These are phyloP conservation scores for Neonectria punicea DNA, from an alignment of 2,329 filamentous ascomycete species.

Conservation along the genomic window DNA sequence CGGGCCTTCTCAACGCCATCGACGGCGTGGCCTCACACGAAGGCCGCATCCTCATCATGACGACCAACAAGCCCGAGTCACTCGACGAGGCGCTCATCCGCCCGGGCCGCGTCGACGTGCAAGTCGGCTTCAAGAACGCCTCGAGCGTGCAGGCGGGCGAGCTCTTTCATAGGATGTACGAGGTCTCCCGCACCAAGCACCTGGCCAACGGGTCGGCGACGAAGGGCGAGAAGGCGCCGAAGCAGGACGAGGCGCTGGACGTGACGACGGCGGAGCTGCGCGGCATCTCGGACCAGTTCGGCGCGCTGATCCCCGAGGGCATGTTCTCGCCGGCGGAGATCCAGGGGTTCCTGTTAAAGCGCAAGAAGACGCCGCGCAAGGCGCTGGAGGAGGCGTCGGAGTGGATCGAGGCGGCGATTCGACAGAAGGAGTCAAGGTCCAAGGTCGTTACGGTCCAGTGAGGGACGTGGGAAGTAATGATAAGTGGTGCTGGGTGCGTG, in stretches of 20 bases:
- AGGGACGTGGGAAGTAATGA: constrained; percentile 6
- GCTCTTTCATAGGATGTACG: constrained; percentile 71
- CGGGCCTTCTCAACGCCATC: constrained; percentile 83
- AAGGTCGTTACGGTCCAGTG: constrained; percentile 62
- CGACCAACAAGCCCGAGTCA: constrained; percentile 78
- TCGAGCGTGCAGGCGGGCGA: constrained; percentile 66
- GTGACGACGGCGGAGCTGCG: constrained; percentile 53
- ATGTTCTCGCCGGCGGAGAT: constrained; percentile 70
- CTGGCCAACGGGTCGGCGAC: constrained; percentile 16
- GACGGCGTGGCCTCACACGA: constrained; percentile 85
- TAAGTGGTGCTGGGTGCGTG: neutral
- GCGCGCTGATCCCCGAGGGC: constrained; percentile 61
- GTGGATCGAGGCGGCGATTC: constrained; percentile 64
- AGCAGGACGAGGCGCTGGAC: constrained; percentile 44
- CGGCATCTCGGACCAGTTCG: constrained; percentile 60
- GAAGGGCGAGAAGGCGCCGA: constrained; percentile 14
- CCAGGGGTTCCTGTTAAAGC: constrained; percentile 71
- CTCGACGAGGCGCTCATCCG: constrained; percentile 80
- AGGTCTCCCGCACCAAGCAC: constrained; percentile 46
- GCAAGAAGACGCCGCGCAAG: constrained; percentile 67
- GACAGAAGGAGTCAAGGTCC: constrained; percentile 61
- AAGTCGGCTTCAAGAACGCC: constrained; percentile 72
- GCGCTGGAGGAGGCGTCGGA: constrained; percentile 63
- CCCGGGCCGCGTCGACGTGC: constrained; percentile 77
- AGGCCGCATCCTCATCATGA: constrained; percentile 84